Evolutionary conservation across 768 basidiomycete species (phyloP).

Genomic region (Mycena kentingensis): DNA sequence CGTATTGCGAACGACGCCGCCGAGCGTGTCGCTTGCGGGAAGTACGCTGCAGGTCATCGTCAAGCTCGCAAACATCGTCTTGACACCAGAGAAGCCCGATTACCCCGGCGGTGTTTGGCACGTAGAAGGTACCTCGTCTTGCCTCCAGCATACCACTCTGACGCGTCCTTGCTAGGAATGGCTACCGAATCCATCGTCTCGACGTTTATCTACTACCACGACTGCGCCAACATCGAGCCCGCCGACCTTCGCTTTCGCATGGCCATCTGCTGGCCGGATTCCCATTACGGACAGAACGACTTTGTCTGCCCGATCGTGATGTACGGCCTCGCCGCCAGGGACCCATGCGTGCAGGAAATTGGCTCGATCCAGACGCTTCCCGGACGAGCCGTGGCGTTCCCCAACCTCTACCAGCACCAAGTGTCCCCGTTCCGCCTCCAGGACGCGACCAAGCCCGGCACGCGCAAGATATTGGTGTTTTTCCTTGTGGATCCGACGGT

Average conservation of each 20-base stretch:
- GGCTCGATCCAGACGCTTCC: conserved; percentile 38
- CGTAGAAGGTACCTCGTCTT: conserved; percentile 33
- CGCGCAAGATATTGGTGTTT: not conserved
- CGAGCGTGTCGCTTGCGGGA: conserved; percentile 1
- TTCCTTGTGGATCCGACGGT: not conserved
- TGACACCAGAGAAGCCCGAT: conserved; percentile 39
- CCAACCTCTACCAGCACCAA: conserved; percentile 44
- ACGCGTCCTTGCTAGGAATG: conserved; percentile 19
- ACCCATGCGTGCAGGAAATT: conserved; percentile 30
- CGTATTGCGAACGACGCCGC: not conserved
- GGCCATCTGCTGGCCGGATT: conserved; percentile 26
- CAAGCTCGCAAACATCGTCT: conserved; percentile 39
- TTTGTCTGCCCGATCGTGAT: not conserved
- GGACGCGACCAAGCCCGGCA: not conserved
- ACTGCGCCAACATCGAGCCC: conserved; percentile 34
- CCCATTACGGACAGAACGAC: conserved; percentile 22
- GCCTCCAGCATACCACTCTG: not conserved
- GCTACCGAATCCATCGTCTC: conserved; percentile 30
- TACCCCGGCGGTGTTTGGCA: conserved; percentile 43
- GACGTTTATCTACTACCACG: conserved; percentile 32
- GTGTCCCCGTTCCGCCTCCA: conserved; percentile 23
- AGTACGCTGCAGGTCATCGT: conserved; percentile 38
- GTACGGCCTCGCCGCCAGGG: not conserved
- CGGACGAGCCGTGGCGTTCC: conserved; percentile 42
- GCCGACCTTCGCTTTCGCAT: conserved; percentile 34